Evolutionary conservation across 2,329 filamentous ascomycete species (phyloP), one percentile per base, ranked within the genome.

Genomic region (Fusarium sacchari): DNA sequence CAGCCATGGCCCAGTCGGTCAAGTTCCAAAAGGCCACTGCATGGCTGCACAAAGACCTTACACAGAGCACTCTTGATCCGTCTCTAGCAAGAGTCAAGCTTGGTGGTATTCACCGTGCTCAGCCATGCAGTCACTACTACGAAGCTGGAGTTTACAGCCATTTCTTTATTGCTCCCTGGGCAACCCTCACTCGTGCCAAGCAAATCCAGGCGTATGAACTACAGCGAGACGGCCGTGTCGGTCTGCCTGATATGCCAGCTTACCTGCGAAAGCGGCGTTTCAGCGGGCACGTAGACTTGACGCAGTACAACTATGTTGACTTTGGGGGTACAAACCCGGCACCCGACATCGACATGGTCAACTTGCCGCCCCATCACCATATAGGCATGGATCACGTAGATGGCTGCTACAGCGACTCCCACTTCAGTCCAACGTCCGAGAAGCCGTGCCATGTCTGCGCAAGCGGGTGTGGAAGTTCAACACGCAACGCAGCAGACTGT

Each of bases 71-170:
- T 17, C 47, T 72, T 13, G 72, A 78, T 57, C 71, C 72, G 7
- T 69, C 72, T 30, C 73, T 72, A 11, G 78, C 79, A 47, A 76
- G 82, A n/a, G 71, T 83, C 47, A 83, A 81, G 57, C 77, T 84
- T 3, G 83, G 83, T 26, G 82, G 84, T 15, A 83, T 85, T 64
- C 82, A 85, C 63, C 80, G 83, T 32, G 83, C 83, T 2, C 83
- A 85, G 57, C 82, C 81, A 2, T 83, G 80, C 65, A 83, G 82
- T 55, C 83, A 84, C 67, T 76, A 79, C 64, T 84, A 80, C 60
- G 82, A 83, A 37, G 74, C 76, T 39, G 79, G 77, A 14, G 73
- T 75, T 6, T 78, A 79, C 66, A 70, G 67, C 37, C 74, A 79
- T 32, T 80, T 79, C 64, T 80, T 80, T 20, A 62, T 79, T 17